Base-by-base conservation (phyloP, 371 early-diverging fungal species). In the Catenaria anguillulae region DNA sequence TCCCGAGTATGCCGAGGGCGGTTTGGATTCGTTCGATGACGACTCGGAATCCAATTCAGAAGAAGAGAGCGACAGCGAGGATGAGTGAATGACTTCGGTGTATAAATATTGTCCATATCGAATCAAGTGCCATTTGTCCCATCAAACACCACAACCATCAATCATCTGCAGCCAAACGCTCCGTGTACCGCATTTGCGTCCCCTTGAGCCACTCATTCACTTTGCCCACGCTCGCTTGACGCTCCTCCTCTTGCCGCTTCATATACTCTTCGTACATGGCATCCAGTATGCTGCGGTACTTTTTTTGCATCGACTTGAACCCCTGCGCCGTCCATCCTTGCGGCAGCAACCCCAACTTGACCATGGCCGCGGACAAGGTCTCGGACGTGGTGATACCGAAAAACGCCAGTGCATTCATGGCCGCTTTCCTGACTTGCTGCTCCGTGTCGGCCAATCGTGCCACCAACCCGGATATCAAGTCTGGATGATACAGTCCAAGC, bases 311-410 rank as follows among this genome's bases (percentile, higher is more conserved):
- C 29, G 0, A 12, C 48, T 1, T 26, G 3, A 0, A 0, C 52
- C 13, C 52, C 46, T 46, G 19, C 29, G 29, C 52, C 52, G 4
- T 31, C 52, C 29, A 10, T 8, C 29, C 1, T 13, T 63, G 45
- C 12, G 68, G 65, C 36, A 71, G 40, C 72, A 71, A 65, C 42
- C 59, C 56, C 33, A 71, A 40, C 43, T 61, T 56, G 13, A 63
- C 37, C 73, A 73, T 68, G 21, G 62, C 66, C 29, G 45, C 64
- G 10, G 65, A 52, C 43, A 74, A 54, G 4, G 70, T 35, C n/a
- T 65, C 55, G 37, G 64, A 69, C 13, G 74, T 66, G 35, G 60
- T 55, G 33, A 74, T 63, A 4, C 69, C 70, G 56, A 70, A 74
- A 6, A 54, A 45, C 37, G 67, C 71, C 10, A 74, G 64, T n/a